phyloP scores from a whole-genome alignment of 208 protist genomes.

The Trichomonas tenax region DNA sequence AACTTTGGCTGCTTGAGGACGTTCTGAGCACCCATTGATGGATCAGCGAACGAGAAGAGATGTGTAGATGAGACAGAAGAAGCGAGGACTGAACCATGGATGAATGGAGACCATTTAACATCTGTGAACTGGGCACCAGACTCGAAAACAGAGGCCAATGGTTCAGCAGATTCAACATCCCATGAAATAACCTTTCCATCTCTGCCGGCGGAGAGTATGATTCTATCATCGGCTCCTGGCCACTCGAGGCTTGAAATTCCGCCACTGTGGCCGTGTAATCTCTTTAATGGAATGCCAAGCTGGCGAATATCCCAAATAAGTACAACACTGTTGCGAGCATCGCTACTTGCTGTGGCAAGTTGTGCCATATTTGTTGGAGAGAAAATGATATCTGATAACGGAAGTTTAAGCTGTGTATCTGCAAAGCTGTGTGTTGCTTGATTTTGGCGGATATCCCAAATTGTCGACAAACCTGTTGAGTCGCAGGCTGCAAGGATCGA shows the following conservation, averaged over 20 bases:
- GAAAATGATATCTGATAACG: background rate
- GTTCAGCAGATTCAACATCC: background rate
- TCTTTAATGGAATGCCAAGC: background rate
- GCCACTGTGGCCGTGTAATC: background rate
- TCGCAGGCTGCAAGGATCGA: background rate
- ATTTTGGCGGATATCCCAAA: background rate
- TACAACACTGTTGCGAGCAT: background rate
- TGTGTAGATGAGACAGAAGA: background rate
- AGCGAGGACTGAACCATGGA: background rate
- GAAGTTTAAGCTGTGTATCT: background rate
- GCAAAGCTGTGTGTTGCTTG: background rate
- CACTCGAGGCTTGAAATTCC: background rate
- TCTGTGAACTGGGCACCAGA: background rate
- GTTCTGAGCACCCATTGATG: background rate
- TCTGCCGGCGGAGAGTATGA: background rate
- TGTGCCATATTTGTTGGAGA: background rate
- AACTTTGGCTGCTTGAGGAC: background rate
- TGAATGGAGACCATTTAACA: background rate
- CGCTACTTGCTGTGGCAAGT: background rate
- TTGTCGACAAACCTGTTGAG: background rate
- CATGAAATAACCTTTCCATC: background rate
- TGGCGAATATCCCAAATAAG: background rate
- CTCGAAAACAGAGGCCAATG: background rate
- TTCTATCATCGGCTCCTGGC: background rate
- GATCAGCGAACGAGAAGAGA: background rate